Percentiles rank a stretch among this genome's conserved stretches.
Conservation (phyloP, 1,284 basidiomycete species). For the Tremellales sp. region DNA sequence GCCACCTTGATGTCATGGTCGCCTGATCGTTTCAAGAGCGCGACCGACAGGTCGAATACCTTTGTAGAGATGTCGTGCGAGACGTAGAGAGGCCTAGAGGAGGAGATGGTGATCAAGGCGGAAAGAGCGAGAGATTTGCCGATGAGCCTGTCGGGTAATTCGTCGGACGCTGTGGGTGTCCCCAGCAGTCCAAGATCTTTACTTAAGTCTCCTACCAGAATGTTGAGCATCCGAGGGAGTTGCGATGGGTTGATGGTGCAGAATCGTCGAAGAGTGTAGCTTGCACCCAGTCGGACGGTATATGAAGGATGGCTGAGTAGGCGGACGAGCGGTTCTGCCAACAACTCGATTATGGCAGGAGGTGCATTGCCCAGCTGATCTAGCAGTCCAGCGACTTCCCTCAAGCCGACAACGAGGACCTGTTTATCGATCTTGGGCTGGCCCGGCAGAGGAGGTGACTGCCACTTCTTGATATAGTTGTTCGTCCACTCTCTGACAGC, state of each 20-base stretch:
- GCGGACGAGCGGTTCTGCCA: slow-evolving; percentile 79
- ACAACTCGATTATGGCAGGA: slow-evolving; percentile 79
- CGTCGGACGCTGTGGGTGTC: slow-evolving; percentile 65
- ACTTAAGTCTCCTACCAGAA: slow-evolving; percentile 77
- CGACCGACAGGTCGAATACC: slow-evolving; percentile 84
- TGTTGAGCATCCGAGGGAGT: slow-evolving; percentile 74
- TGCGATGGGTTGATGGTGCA: slow-evolving; percentile 82
- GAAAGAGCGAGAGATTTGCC: slow-evolving; percentile 88
- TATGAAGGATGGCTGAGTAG: slow-evolving; percentile 84
- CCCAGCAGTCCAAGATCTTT: slow-evolving; percentile 54
- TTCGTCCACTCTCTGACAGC: slow-evolving; percentile 83
- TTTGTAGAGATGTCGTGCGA: slow-evolving; percentile 90
- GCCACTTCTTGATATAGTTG: slow-evolving; percentile 80
- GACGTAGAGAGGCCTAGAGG: slow-evolving; percentile 84
- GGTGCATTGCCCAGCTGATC: slow-evolving; percentile 90
- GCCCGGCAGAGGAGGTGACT: slow-evolving; percentile 81
- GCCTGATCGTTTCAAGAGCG: slow-evolving; percentile 82
- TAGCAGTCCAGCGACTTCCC: slow-evolving; percentile 79
- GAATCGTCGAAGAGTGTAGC: slow-evolving; percentile 85
- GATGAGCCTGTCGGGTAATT: slow-evolving; percentile 67
- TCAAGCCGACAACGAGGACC: slow-evolving; percentile 70
- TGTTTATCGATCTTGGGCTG: slow-evolving; percentile 66
- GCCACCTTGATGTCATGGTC: slow-evolving; percentile 84
- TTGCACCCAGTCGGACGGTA: slow-evolving; percentile 75
- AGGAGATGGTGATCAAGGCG: slow-evolving; percentile 78